Conservation (phyloP, 495 filamentous ascomycete genomes). For the Lentithecium fluviatile region DNA sequence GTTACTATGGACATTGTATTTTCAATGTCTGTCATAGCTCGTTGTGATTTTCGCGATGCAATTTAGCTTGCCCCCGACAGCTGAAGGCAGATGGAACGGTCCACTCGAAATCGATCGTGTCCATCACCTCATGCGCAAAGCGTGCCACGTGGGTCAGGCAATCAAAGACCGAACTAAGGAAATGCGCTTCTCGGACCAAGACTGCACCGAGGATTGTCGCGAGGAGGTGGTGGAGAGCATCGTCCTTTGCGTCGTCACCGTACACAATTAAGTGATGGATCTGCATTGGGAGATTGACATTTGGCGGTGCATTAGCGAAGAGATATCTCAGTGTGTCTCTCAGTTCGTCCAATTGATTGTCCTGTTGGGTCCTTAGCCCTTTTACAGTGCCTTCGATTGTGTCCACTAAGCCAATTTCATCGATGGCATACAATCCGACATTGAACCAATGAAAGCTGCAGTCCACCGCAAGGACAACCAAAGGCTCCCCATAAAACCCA, state of each 20-base stretch:
- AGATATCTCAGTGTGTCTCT: slow-evolving; percentile 5
- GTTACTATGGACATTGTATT: too few relatives aligned
- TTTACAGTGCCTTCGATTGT: slow-evolving; percentile 1
- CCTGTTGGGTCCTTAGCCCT: slow-evolving; percentile 1
- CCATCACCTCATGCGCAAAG: neutral
- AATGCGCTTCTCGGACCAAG: slow-evolving; percentile 7
- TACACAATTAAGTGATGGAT: slow-evolving; percentile 16
- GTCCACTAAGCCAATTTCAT: slow-evolving; percentile 6
- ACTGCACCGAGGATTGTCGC: slow-evolving; percentile 1
- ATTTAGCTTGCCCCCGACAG: slow-evolving; percentile 13
- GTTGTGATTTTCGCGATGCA: slow-evolving; percentile 2
- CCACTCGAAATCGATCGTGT: slow-evolving; percentile 1
- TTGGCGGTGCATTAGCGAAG: neutral
- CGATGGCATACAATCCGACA: slow-evolving; percentile 10
- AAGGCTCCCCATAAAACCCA: neutral
- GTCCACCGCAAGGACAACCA: slow-evolving; percentile 12
- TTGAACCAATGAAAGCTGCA: slow-evolving; percentile 13
- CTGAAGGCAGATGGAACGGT: slow-evolving; percentile 9
- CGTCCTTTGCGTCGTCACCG: slow-evolving; percentile 7
- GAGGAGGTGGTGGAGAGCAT: slow-evolving; percentile 6
- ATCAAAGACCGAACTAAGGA: slow-evolving; percentile 13
- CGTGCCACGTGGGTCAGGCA: slow-evolving; percentile 1
- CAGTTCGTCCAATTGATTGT: slow-evolving; percentile 7
- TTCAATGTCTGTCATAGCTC: too few relatives aligned
- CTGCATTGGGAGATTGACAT: neutral